These are phyloP conservation scores for Paratinospora sagittata DNA, from an alignment of 164 flowering plant genomes.

Conservation along the genomic window DNA sequence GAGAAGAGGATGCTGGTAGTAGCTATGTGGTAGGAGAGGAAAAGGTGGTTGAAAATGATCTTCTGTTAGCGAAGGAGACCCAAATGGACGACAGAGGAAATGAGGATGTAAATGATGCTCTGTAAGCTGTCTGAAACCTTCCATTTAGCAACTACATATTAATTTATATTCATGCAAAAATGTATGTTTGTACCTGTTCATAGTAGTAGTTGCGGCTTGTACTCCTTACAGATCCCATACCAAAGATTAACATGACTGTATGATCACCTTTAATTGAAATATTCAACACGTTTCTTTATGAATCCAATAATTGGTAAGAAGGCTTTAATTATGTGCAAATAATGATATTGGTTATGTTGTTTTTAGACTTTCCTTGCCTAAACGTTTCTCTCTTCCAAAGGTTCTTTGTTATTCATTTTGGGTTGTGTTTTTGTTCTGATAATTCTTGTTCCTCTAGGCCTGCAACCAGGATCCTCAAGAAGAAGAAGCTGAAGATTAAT, in stretches of 20 bases:
- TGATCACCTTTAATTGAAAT: not conserved
- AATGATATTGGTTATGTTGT: not conserved
- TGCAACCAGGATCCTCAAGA: conserved; percentile 57
- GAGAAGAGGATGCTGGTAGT: conserved; percentile 10
- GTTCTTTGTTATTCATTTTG: not conserved
- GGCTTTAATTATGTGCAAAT: not conserved
- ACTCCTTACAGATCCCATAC: too few relatives aligned
- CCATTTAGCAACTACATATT: not conserved
- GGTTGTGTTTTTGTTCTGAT: not conserved
- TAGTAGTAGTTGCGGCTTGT: not conserved
- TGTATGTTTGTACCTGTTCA: not conserved
- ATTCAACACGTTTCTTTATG: not conserved
- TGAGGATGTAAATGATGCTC: conserved; percentile 12
- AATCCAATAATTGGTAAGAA: not conserved
- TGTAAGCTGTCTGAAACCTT: conserved; percentile 27
- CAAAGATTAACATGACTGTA: not conserved
- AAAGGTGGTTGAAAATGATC: conserved; percentile 23
- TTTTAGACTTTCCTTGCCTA: not conserved
- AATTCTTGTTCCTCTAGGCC: conserved; percentile 34
- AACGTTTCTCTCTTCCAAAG: not conserved
- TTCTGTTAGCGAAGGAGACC: conserved; percentile 33
- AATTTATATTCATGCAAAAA: not conserved
- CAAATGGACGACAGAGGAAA: conserved; percentile 20
- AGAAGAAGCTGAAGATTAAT: conserved; percentile 88
- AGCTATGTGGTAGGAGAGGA: conserved; percentile 23